Evolutionary conservation across 192 early-diverging fungal species (phyloP), one percentile per base, ranked within the genome.

Genomic region (Entophlyctis helioformis): DNA sequence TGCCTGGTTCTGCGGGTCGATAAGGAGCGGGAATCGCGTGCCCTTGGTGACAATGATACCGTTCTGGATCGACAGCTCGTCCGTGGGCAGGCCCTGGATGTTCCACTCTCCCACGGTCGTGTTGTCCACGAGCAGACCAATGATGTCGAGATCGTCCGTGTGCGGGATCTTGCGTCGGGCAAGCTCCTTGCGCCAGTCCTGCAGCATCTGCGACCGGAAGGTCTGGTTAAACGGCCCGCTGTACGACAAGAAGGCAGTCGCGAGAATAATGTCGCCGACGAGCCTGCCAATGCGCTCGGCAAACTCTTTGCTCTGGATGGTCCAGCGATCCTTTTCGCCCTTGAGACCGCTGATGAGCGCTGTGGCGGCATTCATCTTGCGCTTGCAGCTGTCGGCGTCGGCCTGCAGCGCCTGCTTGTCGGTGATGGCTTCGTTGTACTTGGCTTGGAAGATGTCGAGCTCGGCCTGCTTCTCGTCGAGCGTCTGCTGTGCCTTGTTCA

Each of bases 241-340:
- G 52, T 79, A 79, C 2, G 67, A 71, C 28, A 79, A 54, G 59
- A 79, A 79, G 9, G 74, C 74, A 7, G 61, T 61, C 6, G 76
- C 76, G 13, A 79, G 51, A 39, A 78, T 71, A 23, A 78, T 62
- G 46, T 79, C 76, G 15, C 76, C 76, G 23, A 78, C 76, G 4
- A 79, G 55, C 27, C 66, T 58, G 8, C 74, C 72, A 44, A 79
- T 78, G n/a, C 67, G 42, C 21, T 73, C 73, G 1, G 63, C 64
- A 54, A 79, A 78, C 58, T 78, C 76, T 45, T 78, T 78, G 46
- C 67, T 71, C 45, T 79, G 74, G 39, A 70, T 71, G 4, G 74
- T 79, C 76, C 76, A 79, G n/a, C 76, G 63, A 39, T 74, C 67
- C 45, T 79, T 78, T 61, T 79, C 76, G 19, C 76, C 76, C 27